A percentile compares a stretch with the other conserved stretches of the same genome.
Evolutionary conservation across 2,329 filamentous ascomycete species (phyloP).

Genomic region (Sodiomyces alkalinus): DNA sequence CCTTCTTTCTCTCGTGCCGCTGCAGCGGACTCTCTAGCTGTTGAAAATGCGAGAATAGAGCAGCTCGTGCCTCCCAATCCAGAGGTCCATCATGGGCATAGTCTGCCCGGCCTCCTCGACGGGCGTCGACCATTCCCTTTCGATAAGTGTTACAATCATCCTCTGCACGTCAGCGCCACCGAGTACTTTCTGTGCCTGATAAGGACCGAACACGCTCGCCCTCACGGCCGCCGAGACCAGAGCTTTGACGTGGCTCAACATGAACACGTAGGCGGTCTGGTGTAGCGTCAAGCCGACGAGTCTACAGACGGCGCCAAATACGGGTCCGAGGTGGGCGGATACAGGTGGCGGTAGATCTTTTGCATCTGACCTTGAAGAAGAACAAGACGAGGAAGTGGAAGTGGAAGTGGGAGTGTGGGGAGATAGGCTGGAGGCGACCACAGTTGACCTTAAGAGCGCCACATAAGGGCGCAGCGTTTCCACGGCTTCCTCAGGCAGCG

Average conservation of each 20-base stretch:
- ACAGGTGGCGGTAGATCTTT: slow-evolving; percentile 3
- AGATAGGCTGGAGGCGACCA: background rate
- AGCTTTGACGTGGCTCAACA: slow-evolving; percentile 63
- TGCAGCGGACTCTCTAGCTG: slow-evolving; percentile 33
- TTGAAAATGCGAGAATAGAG: slow-evolving; percentile 81
- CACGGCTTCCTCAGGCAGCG: slow-evolving; percentile 12
- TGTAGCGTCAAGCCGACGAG: slow-evolving; percentile 43
- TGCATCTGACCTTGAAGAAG: no score
- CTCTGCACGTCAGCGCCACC: slow-evolving; percentile 43
- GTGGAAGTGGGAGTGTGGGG: no score
- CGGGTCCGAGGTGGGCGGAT: slow-evolving; percentile 45
- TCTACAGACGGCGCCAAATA: slow-evolving; percentile 51
- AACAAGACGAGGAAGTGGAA: slow-evolving; percentile 7
- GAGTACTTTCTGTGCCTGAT: slow-evolving; percentile 60
- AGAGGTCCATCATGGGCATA: slow-evolving; percentile 66
- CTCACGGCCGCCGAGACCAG: slow-evolving; percentile 63
- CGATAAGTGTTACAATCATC: slow-evolving; percentile 42
- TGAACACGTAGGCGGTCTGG: slow-evolving; percentile 59
- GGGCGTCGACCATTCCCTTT: slow-evolving; percentile 39
- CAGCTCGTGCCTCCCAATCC: slow-evolving; percentile 70
- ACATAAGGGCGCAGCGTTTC: slow-evolving; percentile 20
- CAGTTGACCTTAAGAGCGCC: slow-evolving; percentile 15
- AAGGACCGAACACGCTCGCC: slow-evolving; percentile 65
- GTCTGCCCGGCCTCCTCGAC: slow-evolving; percentile 58
- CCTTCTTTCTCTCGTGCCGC: background rate